A percentile compares a stretch with the other conserved stretches of the same genome.
Evolutionary conservation across 257 asterid species (phyloP).

Genomic region (Verbena officinalis): DNA sequence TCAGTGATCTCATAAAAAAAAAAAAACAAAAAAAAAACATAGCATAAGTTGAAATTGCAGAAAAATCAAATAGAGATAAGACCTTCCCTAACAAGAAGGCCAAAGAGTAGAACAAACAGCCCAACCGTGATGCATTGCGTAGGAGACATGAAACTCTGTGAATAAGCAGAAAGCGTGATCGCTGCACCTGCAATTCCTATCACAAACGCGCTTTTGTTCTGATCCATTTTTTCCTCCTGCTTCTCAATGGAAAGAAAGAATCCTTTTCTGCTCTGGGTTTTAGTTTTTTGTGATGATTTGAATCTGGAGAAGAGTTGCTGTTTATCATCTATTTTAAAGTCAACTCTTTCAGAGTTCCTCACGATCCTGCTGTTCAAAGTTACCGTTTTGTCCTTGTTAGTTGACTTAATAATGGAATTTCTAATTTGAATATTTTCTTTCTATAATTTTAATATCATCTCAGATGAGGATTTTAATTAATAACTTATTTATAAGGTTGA

Average conservation of each 20-base stretch:
- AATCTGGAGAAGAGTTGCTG: neutral
- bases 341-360: conserved; percentile 36
- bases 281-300: neutral
- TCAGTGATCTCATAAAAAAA: neutral
- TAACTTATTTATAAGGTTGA: no score
- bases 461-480: no score
- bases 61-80: conserved; percentile 50
- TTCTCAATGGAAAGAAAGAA: no score
- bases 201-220: conserved; percentile 55
- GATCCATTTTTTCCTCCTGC: conserved; percentile 60
- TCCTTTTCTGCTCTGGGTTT: neutral
- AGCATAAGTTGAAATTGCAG: neutral
- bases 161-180: conserved; percentile 83
- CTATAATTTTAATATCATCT: no score
- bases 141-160: conserved; percentile 66
- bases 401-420: conserved; percentile 46
- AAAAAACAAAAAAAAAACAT: neutral
- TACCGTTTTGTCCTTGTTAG: conserved; percentile 33
- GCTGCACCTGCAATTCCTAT: conserved; percentile 68
- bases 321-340: conserved; percentile 27
- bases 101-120: conserved; percentile 65
- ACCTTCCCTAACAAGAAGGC: conserved; percentile 93
- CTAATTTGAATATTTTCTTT: no score
- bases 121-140: conserved; percentile 73
- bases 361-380: neutral